A percentile compares a stretch with the other conserved stretches of the same genome.
Conservation (phyloP, 2,329 filamentous ascomycete genomes). For the Scedosporium dehoogii region DNA sequence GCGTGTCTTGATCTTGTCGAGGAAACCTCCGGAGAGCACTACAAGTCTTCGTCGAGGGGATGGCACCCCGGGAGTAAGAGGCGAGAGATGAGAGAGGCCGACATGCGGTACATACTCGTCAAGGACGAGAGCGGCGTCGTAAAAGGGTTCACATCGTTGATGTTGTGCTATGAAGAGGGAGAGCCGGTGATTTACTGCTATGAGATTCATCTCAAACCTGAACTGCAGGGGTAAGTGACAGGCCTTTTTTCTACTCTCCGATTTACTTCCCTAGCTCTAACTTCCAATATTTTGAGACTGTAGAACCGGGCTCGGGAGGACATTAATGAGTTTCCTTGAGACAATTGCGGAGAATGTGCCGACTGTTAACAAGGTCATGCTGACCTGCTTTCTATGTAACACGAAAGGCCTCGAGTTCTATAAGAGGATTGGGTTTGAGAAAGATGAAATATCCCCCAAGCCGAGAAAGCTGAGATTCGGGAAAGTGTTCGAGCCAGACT, state of each 20-base stretch:
- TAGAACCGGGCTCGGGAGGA: slow-evolving; percentile 52
- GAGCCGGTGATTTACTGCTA: slow-evolving; percentile 66
- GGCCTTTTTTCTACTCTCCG: not conserved
- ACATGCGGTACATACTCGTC: slow-evolving; percentile 60
- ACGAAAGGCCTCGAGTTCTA: slow-evolving; percentile 49
- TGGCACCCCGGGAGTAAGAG: slow-evolving; percentile 56
- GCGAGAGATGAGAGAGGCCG: slow-evolving; percentile 56
- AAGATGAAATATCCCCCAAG: slow-evolving; percentile 44
- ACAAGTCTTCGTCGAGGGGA: slow-evolving; percentile 49
- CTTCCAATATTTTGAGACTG: not conserved
- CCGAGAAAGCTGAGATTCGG: slow-evolving; percentile 43
- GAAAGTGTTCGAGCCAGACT: slow-evolving; percentile 43
- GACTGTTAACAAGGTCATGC: slow-evolving; percentile 56
- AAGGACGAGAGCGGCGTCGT: slow-evolving; percentile 24
- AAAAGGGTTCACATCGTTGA: slow-evolving; percentile 53
- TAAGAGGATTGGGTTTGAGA: slow-evolving; percentile 43
- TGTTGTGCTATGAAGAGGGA: slow-evolving; percentile 60
- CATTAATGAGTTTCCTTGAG: slow-evolving; percentile 48
- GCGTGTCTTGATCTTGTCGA: slow-evolving; percentile 49
- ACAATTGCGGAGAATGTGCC: slow-evolving; percentile 42
- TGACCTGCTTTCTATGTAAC: slow-evolving; percentile 63
- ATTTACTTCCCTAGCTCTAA: not conserved
- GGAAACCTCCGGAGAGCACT: slow-evolving; percentile 53
- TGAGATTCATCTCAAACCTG: slow-evolving; percentile 58
- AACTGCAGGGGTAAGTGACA: slow-evolving; percentile 40